Base-by-base conservation (phyloP, 2,329 filamentous ascomycete species). In the Aspergillus fructus region DNA sequence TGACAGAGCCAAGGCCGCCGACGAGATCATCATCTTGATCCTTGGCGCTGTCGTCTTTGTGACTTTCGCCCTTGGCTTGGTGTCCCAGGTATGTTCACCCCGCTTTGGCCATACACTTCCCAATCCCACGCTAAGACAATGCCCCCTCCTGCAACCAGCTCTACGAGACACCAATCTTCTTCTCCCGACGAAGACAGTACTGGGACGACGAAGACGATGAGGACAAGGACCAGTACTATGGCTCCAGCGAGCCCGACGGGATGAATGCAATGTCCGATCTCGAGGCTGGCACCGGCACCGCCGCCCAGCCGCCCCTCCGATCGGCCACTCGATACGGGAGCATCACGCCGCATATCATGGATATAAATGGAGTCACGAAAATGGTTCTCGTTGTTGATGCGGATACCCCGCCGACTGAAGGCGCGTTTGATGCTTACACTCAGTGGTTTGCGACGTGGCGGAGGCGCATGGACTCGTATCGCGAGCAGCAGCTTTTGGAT, bases 371-470 rank as follows among this genome's bases (percentile, higher is more conserved):
- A 1, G 33, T 49, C 0, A 37, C 37, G 24, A 59, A 55, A 23
- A 33, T 41, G n/a, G 56, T 59, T 23, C 52, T 59, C 1, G 52
- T 59, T 4, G 42, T 52, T 6, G 46, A 37, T 9, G 7, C 27
- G 8, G 27, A 17, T 9, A 47, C 12, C 24, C 21, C 21, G 11
- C 41, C 51, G 7, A n/a, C 11, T 3, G 40, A 49, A n/a, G 45
- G 21, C 7, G 33, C 17, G 6, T 47, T 42, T 17, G 56, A 59
- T 45, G 52, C 40, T 3, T 59, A 52, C 47, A 42, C 52, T 2
- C 42, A 59, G 19, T 59, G 56, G 56, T 48, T 59, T 37, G 23
- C 15, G 37, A n/a, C 48, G 4, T 59, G 56, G 56, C 40, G 30
- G 24, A 33, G 39, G 21, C 53, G 49, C 12, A 15, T 37, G 13